Base-by-base conservation (phyloP, 495 filamentous ascomycete species). In the Schizothecium vesticola region DNA sequence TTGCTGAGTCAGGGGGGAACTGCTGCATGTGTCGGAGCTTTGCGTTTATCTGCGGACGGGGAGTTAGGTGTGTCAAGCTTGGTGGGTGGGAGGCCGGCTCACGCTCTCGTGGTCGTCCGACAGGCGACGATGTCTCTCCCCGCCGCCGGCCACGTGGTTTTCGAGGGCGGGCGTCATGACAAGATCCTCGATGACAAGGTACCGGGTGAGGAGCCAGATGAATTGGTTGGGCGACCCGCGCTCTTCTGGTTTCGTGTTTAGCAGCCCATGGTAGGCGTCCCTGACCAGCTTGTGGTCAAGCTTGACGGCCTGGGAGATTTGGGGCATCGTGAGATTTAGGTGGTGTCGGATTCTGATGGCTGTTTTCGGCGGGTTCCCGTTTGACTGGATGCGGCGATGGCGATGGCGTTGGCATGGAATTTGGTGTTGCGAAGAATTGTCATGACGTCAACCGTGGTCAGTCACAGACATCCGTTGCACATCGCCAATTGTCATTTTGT, bases 151-250 rank as follows among this genome's bases (percentile, higher is more conserved):
- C 1, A 74, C 58, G 31, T 73, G 69, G 24, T 73, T 36, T 10
- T 77, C 72, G 3, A 77, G 59, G 0, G 75, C 71, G 2, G 75
- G 75, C 26, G 71, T 68, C 16, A 77, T 61, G 26, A 74, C 69
- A 1, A 77, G 72, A n/a, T 77, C 73, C 25, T 77, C 75, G 26
- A 72, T 68, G 2, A 74, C 69, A 13, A 77, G 69, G 22, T 76
- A 77, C 16, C 72, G 69, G 21, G 71, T 66, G 8, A 77, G 58
- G 12, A 56, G 57, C 75, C 75, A 77, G 51, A 77, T 64, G 65
- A 77, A 75, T 21, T 71, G 56, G 58, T 71, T 70, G 1, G 67
- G 56, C 16, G 70, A 43, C 64, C 70, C 67, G 62, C 72, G 72
- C 21, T 66, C 60, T 23, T 71, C 70, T 3, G 72, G 74, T 7